A percentile compares a stretch with the other conserved stretches of the same genome.
Evolutionary conservation across 2,329 filamentous ascomycete species (phyloP).

Genomic region (Xylaria sp.): DNA sequence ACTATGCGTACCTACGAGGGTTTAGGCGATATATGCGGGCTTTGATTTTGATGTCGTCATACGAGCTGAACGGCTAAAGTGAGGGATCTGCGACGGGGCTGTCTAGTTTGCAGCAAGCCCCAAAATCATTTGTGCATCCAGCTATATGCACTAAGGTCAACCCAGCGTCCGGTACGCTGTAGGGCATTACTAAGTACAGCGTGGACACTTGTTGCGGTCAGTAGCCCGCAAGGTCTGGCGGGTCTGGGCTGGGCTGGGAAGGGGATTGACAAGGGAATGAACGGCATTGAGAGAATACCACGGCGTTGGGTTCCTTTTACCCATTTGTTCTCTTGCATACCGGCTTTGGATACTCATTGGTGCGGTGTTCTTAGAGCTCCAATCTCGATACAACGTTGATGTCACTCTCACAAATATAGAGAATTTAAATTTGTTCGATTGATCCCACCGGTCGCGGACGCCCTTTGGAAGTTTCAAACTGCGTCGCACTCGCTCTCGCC

Average conservation of each 20-base stretch:
- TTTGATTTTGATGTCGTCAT: conserved; percentile 13
- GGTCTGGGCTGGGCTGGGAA: not conserved
- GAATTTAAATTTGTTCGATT: not conserved
- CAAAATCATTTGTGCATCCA: conserved; percentile 16
- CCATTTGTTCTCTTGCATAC: conserved; percentile 6
- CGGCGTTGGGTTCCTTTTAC: conserved; percentile 22
- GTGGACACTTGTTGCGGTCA: not conserved
- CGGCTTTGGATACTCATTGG: conserved; percentile 17
- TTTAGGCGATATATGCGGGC: conserved; percentile 12
- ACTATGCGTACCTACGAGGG: not conserved
- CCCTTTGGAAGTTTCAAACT: not conserved
- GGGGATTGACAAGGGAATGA: not conserved
- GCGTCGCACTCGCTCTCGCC: conserved; percentile 6
- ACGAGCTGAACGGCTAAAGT: conserved; percentile 25
- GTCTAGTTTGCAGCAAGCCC: conserved; percentile 23
- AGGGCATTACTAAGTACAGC: conserved; percentile 14
- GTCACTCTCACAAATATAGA: not conserved
- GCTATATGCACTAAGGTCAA: conserved; percentile 4
- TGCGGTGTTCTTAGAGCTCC: conserved; percentile 2
- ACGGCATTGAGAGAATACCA: conserved; percentile 21
- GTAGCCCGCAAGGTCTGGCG: conserved; percentile 3
- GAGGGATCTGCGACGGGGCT: conserved; percentile 24
- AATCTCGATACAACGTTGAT: conserved; percentile 21
- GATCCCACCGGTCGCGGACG: not conserved
- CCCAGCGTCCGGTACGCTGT: not conserved